Conservation (phyloP, 169 alveolate species). For the Prorocentrum cordatum region DNA sequence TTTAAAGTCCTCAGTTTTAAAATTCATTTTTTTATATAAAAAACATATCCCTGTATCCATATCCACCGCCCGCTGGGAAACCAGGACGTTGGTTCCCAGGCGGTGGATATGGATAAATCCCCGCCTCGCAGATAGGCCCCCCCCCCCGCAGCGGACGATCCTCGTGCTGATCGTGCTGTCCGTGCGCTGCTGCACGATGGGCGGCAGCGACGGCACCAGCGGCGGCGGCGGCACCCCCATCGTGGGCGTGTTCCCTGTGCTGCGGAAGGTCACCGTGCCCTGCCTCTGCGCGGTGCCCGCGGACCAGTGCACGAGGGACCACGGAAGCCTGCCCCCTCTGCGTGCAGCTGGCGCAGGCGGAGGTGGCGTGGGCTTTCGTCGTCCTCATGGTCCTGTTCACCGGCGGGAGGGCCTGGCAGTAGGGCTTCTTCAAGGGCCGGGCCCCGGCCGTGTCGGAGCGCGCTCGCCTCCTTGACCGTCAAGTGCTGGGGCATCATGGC, state of each 20-base stretch:
- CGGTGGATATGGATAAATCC: too few relatives aligned
- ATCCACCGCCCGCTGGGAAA: too few relatives aligned
- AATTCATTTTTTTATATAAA: too few relatives aligned
- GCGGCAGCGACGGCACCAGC: conserved; percentile 28
- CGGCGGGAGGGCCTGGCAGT: conserved; percentile 49
- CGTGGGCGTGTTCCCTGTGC: conserved; percentile 33
- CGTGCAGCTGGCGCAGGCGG: too few relatives aligned
- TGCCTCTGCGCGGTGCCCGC: conserved; percentile 23
- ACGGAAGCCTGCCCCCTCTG: too few relatives aligned
- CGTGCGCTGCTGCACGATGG: conserved; percentile 59
- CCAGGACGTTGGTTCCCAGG: too few relatives aligned
- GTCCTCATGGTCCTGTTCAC: not conserved
- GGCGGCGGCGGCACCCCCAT: conserved; percentile 41
- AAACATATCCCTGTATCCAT: too few relatives aligned
- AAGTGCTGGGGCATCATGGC: conserved; percentile 1
- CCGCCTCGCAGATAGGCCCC: too few relatives aligned
- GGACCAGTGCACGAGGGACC: conserved; percentile 24
- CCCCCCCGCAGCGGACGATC: conserved; percentile 29
- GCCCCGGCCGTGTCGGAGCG: conserved; percentile 12
- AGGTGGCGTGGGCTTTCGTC: not conserved
- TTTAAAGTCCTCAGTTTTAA: too few relatives aligned
- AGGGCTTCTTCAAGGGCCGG: conserved; percentile 67
- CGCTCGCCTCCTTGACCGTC: conserved; percentile 52
- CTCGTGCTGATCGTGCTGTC: conserved; percentile 44
- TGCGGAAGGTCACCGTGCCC: conserved; percentile 34